Evolutionary conservation across 306 rosid species (phyloP).

Genomic region (Citrullus colocynthis): DNA sequence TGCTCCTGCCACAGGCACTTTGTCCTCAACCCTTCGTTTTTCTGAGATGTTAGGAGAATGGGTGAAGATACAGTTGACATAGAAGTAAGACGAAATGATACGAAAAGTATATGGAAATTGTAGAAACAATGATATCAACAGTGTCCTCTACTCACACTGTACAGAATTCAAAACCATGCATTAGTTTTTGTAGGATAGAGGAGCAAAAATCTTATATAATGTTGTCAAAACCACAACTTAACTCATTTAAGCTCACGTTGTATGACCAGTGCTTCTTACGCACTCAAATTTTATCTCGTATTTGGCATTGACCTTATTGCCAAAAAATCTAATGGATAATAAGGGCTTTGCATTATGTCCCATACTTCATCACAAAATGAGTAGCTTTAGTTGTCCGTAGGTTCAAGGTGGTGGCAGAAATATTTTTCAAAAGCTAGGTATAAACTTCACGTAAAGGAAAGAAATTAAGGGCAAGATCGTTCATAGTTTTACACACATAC

Average conservation of each 20-base stretch:
- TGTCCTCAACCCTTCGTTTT: conserved; percentile 39
- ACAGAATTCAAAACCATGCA: neutral
- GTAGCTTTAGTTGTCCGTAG: neutral
- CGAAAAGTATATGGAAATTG: neutral
- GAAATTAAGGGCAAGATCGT: neutral
- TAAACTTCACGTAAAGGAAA: neutral
- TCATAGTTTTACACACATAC: conserved; percentile 29
- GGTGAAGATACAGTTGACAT: neutral
- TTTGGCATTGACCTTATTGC: neutral
- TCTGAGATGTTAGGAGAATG: conserved; percentile 35
- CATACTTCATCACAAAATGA: neutral
- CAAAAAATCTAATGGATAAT: neutral
- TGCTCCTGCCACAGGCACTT: conserved; percentile 35
- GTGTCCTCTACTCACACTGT: neutral
- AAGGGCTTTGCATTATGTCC: neutral
- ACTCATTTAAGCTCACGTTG: neutral
- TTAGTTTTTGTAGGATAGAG: neutral
- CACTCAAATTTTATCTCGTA: neutral
- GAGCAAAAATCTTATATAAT: neutral
- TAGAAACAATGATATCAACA: neutral
- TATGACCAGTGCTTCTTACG: neutral
- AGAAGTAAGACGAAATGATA: neutral
- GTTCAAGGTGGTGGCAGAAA: neutral
- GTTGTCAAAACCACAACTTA: neutral
- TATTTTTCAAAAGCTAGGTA: neutral